Evolutionary conservation across 805 yeast genomes (phyloP).

Genomic region (Nematodospora valgi): DNA sequence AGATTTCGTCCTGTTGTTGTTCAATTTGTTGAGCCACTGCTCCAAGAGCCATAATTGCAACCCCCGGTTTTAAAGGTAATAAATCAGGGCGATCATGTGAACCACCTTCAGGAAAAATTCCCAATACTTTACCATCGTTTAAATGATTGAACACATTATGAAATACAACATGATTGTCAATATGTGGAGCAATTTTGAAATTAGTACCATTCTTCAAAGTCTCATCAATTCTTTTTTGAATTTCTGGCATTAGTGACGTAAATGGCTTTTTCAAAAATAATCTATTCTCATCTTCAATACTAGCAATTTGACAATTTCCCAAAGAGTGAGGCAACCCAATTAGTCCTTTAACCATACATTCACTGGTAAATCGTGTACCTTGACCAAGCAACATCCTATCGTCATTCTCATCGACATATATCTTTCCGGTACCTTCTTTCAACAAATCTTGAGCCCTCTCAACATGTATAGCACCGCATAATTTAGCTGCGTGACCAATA

Average conservation of each 20-base stretch:
- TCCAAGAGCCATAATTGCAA: constrained; percentile 44
- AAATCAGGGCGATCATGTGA: constrained; percentile 41
- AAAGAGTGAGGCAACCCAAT: constrained; percentile 34
- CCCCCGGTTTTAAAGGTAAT: constrained; percentile 43
- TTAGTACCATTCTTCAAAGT: constrained; percentile 24
- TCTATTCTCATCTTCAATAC: constrained; percentile 28
- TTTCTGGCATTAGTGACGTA: constrained; percentile 8
- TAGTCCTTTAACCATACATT: constrained; percentile 33
- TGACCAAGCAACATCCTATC: constrained; percentile 24
- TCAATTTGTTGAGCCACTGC: constrained; percentile 28
- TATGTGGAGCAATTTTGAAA: constrained; percentile 36
- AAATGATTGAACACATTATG: constrained; percentile 36
- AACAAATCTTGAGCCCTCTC: constrained; percentile 41
- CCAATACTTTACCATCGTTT: constrained; percentile 30
- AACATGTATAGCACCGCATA: constrained; percentile 38
- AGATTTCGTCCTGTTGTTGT: constrained; percentile 16
- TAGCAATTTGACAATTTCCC: constrained; percentile 30
- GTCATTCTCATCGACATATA: constrained; percentile 17
- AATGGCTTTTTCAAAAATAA: constrained; percentile 24
- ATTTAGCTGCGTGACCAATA: constrained; percentile 29
- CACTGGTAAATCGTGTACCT: constrained; percentile 30
- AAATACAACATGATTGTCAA: constrained; percentile 35
- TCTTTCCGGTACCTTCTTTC: constrained; percentile 26
- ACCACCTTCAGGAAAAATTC: constrained; percentile 45
- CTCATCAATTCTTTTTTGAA: constrained; percentile 12